These are phyloP conservation scores for Tripterygium wilfordii DNA, from an alignment of 177 flowering plant species.

Conservation along the genomic window DNA sequence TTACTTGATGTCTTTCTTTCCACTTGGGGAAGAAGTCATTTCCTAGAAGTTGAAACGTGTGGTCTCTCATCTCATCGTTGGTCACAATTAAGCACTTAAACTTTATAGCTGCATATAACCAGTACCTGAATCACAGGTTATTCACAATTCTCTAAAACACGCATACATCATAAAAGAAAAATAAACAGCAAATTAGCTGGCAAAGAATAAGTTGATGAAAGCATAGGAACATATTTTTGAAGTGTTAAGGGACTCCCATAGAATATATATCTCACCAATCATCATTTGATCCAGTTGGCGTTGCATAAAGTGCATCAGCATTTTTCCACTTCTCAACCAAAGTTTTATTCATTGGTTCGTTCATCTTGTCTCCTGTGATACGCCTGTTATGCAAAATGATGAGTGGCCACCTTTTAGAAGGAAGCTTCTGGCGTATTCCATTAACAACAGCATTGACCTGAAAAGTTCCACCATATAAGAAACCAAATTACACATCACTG, in stretches of 20 bases:
- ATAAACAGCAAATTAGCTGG: not conserved
- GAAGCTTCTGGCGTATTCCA: conserved; percentile 75
- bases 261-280: conserved; percentile 62
- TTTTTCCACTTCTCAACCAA: conserved; percentile 75
- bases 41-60: conserved; percentile 77
- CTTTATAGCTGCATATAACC: conserved; percentile 96
- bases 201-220: not conserved
- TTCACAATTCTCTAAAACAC: conserved; percentile 16
- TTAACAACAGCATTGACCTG: conserved; percentile 76
- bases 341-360: conserved; percentile 47
- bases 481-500: not conserved
- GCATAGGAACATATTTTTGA: not conserved
- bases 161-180: conserved; percentile 1
- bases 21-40: conserved; percentile 89
- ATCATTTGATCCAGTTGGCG: conserved; percentile 96
- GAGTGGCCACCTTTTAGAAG: conserved; percentile 81
- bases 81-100: conserved; percentile 81
- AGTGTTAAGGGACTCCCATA: not conserved
- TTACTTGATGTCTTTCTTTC: conserved; percentile 98
- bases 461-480: conserved; percentile 4
- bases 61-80: conserved; percentile 94
- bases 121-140: conserved; percentile 71
- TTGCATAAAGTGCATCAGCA: conserved; percentile 82
- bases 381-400: conserved; percentile 75
- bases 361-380: conserved; percentile 51